Percentiles rank a stretch among this genome's conserved stretches.
Evolutionary conservation across 305 asterid genomes (phyloP).

Genomic region (Fraxinus ornus): DNA sequence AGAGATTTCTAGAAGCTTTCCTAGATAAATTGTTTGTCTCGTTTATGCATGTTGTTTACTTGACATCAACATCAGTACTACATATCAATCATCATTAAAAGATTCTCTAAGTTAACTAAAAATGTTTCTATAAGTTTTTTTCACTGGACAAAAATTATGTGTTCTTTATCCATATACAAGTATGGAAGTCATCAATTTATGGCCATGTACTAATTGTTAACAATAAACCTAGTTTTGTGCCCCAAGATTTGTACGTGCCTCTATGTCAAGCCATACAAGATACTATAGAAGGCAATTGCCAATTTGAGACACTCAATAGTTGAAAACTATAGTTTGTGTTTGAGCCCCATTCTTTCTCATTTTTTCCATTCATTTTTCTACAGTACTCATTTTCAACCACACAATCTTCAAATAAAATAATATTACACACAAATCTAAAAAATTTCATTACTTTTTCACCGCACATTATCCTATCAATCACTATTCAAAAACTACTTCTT

Average conservation of each 20-base stretch:
- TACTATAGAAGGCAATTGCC: neutral
- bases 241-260: neutral
- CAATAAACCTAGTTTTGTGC: neutral
- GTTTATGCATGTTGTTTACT: neutral
- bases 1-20: neutral
- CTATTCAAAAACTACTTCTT: no score
- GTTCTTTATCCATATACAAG: neutral
- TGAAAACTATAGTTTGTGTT: no score
- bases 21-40: neutral
- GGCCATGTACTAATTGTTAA: neutral
- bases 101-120: neutral
- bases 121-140: neutral
- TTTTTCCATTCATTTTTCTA: no score
- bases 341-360: no score
- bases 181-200: neutral
- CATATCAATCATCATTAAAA: neutral
- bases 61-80: neutral
- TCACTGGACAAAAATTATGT: neutral
- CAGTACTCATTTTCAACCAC: no score
- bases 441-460: no score
- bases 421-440: no score
- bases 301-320: neutral
- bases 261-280: neutral
- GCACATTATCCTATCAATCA: no score
- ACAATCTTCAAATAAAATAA: no score